phyloP scores from a whole-genome alignment of 2,329 filamentous ascomycete species.

The Fusarium illudens region DNA sequence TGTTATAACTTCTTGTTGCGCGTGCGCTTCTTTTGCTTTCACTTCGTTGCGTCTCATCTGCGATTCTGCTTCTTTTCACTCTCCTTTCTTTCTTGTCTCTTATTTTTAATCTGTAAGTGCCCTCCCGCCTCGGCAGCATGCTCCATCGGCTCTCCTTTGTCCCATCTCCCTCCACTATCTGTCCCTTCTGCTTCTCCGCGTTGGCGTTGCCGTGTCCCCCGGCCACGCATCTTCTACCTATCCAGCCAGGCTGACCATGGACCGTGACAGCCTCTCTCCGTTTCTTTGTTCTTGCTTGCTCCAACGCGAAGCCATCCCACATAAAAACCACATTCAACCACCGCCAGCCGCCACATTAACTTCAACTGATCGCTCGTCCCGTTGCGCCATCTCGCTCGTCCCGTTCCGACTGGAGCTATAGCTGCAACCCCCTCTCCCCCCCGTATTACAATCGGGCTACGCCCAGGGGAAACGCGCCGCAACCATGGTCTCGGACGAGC shows the following conservation, averaged over 20 bases:
- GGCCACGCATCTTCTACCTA: slow-evolving; percentile 9
- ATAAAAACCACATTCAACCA: slow-evolving; percentile 14
- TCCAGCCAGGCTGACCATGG: slow-evolving; percentile 29
- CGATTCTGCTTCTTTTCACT: slow-evolving; percentile 25
- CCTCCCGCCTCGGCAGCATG: neutral
- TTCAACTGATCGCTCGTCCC: slow-evolving; percentile 14
- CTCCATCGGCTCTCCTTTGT: slow-evolving; percentile 18
- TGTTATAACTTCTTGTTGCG: slow-evolving; percentile 32
- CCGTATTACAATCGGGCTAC: slow-evolving; percentile 8
- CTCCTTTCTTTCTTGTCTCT: slow-evolving; percentile 1
- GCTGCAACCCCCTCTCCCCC: slow-evolving; percentile 13
- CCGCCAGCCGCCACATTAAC: slow-evolving; percentile 17
- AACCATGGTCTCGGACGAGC: slow-evolving; percentile 89
- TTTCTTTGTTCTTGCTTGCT: slow-evolving; percentile 25
- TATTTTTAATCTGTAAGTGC: slow-evolving; percentile 36
- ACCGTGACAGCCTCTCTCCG: slow-evolving; percentile 30
- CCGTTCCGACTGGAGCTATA: slow-evolving; percentile 27
- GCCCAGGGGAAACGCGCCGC: slow-evolving; percentile 33
- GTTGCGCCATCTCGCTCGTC: slow-evolving; percentile 17
- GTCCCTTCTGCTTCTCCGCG: slow-evolving; percentile 30
- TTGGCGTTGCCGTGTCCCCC: slow-evolving; percentile 19
- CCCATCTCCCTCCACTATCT: slow-evolving; percentile 34
- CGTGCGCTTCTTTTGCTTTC: slow-evolving; percentile 36
- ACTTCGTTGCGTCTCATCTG: slow-evolving; percentile 29
- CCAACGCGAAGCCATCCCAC: slow-evolving; percentile 6